Evolutionary conservation across 257 asterid species (phyloP).

Genomic region (Penstemon newberryi): DNA sequence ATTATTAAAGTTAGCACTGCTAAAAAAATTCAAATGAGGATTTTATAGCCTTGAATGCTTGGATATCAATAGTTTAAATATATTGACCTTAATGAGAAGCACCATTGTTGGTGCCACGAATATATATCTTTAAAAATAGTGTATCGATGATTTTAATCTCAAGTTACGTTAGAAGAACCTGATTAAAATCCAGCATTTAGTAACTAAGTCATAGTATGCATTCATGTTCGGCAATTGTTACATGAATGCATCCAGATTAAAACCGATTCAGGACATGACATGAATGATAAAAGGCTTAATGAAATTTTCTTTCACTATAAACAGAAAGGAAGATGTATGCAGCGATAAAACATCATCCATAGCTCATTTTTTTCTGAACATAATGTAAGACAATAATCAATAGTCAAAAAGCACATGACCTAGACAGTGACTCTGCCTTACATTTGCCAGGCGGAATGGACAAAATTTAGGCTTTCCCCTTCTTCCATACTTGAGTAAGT

Average conservation of each 20-base stretch:
- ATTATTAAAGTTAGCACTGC: too few relatives aligned
- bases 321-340: not conserved
- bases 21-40: not conserved
- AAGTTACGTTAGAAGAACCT: too few relatives aligned
- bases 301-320: not conserved
- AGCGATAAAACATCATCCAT: not conserved
- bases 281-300: not conserved
- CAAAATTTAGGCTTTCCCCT: conserved; percentile 76
- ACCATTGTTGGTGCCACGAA: not conserved
- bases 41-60: too few relatives aligned
- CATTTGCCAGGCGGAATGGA: conserved; percentile 69
- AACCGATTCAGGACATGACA: too few relatives aligned
- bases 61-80: too few relatives aligned
- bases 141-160: not conserved
- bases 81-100: not conserved
- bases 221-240: too few relatives aligned
- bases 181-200: too few relatives aligned
- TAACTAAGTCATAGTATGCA: too few relatives aligned
- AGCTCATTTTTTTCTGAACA: not conserved
- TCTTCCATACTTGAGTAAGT: conserved; percentile 68
- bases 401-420: conserved; percentile 8
- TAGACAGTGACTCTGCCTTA: conserved; percentile 29
- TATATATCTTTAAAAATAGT: not conserved
- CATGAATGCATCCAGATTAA: too few relatives aligned
- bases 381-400: not conserved